These are phyloP conservation scores for Populus nigra DNA, from an alignment of 345 rosid species.

Conservation along the genomic window DNA sequence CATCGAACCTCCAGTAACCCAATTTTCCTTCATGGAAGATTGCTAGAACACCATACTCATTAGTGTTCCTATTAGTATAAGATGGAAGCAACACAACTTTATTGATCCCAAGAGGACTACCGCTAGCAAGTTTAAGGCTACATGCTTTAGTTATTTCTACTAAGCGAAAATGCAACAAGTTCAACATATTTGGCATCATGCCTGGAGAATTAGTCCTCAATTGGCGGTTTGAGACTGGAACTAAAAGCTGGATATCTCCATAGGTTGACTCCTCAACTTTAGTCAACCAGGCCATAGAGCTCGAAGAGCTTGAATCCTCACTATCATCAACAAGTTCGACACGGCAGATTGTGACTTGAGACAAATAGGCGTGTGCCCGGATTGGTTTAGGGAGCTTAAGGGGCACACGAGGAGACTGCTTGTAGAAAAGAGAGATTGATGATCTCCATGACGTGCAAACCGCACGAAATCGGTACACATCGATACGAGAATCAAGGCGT, in stretches of 20 bases:
- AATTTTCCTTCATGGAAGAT: conserved; percentile 23
- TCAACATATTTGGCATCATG: background rate
- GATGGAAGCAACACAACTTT: conserved; percentile 14
- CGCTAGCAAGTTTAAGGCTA: background rate
- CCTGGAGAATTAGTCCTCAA: background rate
- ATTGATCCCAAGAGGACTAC: conserved; percentile 11
- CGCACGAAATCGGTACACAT: conserved; percentile 12
- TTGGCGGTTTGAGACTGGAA: conserved; percentile 17
- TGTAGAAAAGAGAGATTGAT: background rate
- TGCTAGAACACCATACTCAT: background rate
- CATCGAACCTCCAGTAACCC: conserved; percentile 16
- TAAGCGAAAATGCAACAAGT: conserved; percentile 12
- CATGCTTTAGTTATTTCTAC: conserved; percentile 5
- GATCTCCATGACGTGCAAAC: conserved; percentile 19
- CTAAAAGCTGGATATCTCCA: conserved; percentile 16
- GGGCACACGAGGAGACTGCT: background rate
- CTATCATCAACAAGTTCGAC: background rate
- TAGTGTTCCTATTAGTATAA: background rate
- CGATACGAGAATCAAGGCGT: conserved; percentile 6
- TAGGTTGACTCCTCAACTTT: conserved; percentile 14
- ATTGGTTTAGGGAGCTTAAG: conserved; percentile 7
- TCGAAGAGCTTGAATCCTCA: background rate
- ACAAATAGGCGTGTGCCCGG: background rate
- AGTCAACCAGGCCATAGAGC: conserved; percentile 3
- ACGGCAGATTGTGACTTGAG: conserved; percentile 7